Evolutionary conservation across 2,329 filamentous ascomycete genomes (phyloP).

Genomic region (Penicillium sp.): DNA sequence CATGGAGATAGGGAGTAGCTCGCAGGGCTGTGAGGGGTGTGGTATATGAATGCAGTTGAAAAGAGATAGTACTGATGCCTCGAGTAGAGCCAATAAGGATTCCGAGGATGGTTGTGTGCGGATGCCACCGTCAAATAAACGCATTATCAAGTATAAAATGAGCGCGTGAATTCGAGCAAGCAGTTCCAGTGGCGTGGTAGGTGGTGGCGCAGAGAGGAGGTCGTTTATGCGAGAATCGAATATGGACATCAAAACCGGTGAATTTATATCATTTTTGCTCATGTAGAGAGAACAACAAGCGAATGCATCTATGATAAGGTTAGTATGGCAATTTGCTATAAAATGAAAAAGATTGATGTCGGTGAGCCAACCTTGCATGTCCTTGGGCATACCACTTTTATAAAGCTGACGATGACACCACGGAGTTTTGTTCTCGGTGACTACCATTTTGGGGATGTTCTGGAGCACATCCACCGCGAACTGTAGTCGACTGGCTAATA

Average conservation of each 20-base stretch:
- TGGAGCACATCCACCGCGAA: conserved; percentile 49
- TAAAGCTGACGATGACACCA: conserved; percentile 57
- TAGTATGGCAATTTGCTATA: too few relatives aligned
- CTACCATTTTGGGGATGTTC: conserved; percentile 46
- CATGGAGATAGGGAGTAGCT: conserved; percentile 33
- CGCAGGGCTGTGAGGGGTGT: conserved; percentile 4
- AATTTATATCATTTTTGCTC: conserved; percentile 50
- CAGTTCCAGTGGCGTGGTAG: conserved; percentile 25
- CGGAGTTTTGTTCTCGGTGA: conserved; percentile 50
- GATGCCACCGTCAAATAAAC: conserved; percentile 52
- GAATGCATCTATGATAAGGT: conserved; percentile 46
- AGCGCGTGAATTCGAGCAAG: conserved; percentile 51
- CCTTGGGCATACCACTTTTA: conserved; percentile 50
- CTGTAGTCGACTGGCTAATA: conserved; percentile 25
- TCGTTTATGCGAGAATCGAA: conserved; percentile 49
- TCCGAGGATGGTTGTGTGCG: conserved; percentile 38
- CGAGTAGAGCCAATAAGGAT: conserved; percentile 30
- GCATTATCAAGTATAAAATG: conserved; percentile 51
- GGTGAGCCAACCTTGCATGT: conserved; percentile 47
- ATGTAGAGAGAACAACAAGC: conserved; percentile 55
- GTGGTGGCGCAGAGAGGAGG: conserved; percentile 39
- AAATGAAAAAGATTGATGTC: background rate
- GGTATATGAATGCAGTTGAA: conserved; percentile 21
- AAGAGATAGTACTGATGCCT: conserved; percentile 22
- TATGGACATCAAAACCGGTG: conserved; percentile 49